A percentile compares a stretch with the other conserved stretches of the same genome.
Evolutionary conservation across 345 rosid genomes (phyloP).

Genomic region (Syzygium oleosum): DNA sequence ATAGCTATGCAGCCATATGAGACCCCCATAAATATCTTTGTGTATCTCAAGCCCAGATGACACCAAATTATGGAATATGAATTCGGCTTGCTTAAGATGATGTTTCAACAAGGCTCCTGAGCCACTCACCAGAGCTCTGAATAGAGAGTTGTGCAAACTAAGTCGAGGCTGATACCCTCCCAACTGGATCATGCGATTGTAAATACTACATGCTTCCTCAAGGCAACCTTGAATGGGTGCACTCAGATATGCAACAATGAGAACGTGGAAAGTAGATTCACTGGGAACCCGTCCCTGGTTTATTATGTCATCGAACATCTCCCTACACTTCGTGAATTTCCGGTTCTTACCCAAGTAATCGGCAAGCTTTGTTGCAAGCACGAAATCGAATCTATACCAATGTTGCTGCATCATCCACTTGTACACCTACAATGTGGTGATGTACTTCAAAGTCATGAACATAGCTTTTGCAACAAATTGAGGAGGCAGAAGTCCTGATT

Average conservation of each 20-base stretch:
- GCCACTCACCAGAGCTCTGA: slow-evolving; percentile 56
- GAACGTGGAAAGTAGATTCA: slow-evolving; percentile 79
- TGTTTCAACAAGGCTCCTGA: slow-evolving; percentile 43
- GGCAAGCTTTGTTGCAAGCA: slow-evolving; percentile 78
- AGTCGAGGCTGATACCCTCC: slow-evolving; percentile 76
- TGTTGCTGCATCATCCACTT: slow-evolving; percentile 87
- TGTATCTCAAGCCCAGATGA: slow-evolving; percentile 63
- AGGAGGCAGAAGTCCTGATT: neutral
- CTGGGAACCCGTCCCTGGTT: slow-evolving; percentile 88
- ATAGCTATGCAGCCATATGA: slow-evolving; percentile 82
- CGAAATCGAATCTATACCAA: slow-evolving; percentile 85
- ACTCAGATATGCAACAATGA: slow-evolving; percentile 73
- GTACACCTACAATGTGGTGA: slow-evolving; percentile 44
- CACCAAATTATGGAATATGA: slow-evolving; percentile 66
- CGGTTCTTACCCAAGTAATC: slow-evolving; percentile 79
- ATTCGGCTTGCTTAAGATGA: slow-evolving; percentile 78
- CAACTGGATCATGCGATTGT: slow-evolving; percentile 83
- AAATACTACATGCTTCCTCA: slow-evolving; percentile 73
- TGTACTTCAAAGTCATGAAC: neutral
- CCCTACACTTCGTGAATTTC: slow-evolving; percentile 67
- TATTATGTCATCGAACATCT: slow-evolving; percentile 70
- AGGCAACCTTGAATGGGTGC: slow-evolving; percentile 56
- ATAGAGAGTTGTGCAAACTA: slow-evolving; percentile 69
- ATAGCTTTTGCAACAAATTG: neutral
- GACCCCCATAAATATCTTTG: slow-evolving; percentile 57